Base-by-base conservation (phyloP, 176 grass and related monocot species). In the Stipa capillata region DNA sequence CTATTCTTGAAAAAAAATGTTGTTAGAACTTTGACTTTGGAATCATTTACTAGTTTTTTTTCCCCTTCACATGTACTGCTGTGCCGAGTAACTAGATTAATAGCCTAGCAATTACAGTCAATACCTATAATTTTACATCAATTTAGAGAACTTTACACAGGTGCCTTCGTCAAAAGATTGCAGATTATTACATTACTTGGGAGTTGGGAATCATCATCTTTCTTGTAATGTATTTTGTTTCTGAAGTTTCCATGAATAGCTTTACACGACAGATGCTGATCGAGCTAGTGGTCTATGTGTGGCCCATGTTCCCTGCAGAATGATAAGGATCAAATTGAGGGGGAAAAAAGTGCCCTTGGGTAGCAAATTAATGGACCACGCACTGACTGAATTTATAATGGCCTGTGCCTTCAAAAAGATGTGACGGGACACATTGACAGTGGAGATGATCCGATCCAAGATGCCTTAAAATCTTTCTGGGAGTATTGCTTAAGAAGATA, bases 241-340 rank as follows among this genome's bases (percentile, higher is more conserved):
- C 65, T 44, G 65, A 45, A 23, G 65, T 69, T 69, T 69, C 24
- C 40, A 17, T 6, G 7, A 44, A 44, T 23, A 43, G 40, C 65
- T 69, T 69, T 69, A 69, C 40, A 69, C 40, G 65, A 18, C 65
- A 69, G 50, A 60, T 77, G 50, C 78, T 58, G 70, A 60, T 48
- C 5, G 55, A 72, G 42, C 25, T 55, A 67, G 72, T 69, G 50
- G 82, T 66, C 31, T 35, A 33, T 35, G 79, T 58, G 35, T 67
- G 70, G 71, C 70, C 81, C 50, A 45, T 48, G 51, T 69, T 16
- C 8, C 37, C 2, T 68, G 43, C 21, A 25, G 48, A 77, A 77
- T 48, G 63, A 84, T 69, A 69, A 69, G 72, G 82, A 60, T 69
- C 69, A 33, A 51, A 15, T 74, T 77, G 72, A 27, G 25, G 28